These are phyloP conservation scores for Suhomyces wounanorum DNA, from an alignment of 1,139 yeast genomes.

Conservation along the genomic window DNA sequence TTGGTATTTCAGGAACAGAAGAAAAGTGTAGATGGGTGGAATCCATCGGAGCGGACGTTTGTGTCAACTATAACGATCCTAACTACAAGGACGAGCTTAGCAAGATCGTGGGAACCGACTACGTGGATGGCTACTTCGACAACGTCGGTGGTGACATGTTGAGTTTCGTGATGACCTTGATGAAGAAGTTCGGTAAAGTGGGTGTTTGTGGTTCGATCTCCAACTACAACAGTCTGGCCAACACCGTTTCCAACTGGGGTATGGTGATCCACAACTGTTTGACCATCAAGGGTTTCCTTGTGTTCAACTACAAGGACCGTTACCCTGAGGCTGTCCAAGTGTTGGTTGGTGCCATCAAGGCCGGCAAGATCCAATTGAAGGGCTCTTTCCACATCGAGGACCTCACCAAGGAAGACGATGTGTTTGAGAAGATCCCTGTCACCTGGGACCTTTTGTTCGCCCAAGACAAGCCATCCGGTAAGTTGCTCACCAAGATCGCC, in stretches of 20 bases:
- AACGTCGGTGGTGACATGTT: conserved; percentile 27
- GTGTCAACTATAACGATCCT: conserved; percentile 55
- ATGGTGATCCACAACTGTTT: conserved; percentile 50
- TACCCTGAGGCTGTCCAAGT: conserved; percentile 39
- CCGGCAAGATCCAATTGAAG: conserved; percentile 43
- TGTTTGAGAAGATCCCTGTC: conserved; percentile 30
- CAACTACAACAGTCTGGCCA: conserved; percentile 36
- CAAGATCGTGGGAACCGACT: conserved; percentile 54
- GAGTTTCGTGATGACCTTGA: conserved; percentile 20
- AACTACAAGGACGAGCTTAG: conserved; percentile 44
- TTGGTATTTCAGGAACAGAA: conserved; percentile 65
- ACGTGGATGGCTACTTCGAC: conserved; percentile 42
- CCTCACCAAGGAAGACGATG: conserved; percentile 23
- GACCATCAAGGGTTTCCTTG: conserved; percentile 50
- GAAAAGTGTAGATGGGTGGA: conserved; percentile 59
- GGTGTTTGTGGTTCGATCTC: conserved; percentile 34
- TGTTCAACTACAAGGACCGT: conserved; percentile 36
- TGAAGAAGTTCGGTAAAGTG: conserved; percentile 25
- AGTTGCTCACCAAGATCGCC: conserved; percentile 37
- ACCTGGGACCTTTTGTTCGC: conserved; percentile 34
- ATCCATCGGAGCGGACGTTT: conserved; percentile 55
- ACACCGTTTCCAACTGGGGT: conserved; percentile 41
- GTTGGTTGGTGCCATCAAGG: conserved; percentile 35
- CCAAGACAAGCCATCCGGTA: conserved; percentile 36
- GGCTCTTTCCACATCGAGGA: conserved; percentile 29